Evolutionary conservation across 2,329 filamentous ascomycete species (phyloP).

Genomic region (Zasmidium cellare): DNA sequence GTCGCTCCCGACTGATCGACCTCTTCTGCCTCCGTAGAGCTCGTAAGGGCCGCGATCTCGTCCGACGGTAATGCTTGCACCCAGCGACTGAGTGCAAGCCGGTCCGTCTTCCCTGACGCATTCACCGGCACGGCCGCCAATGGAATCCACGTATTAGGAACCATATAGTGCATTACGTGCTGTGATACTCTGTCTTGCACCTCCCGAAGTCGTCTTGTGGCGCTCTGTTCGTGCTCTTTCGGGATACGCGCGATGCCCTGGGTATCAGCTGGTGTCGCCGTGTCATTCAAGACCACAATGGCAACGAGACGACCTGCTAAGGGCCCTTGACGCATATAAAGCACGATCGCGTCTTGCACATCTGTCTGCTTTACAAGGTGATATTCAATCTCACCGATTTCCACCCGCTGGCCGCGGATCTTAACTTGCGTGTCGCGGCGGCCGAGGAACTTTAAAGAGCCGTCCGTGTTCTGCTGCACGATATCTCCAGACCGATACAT

Average conservation of each 20-base stretch:
- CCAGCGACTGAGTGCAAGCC: conserved; percentile 38
- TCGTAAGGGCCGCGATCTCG: too few species aligned
- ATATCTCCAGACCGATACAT: background rate
- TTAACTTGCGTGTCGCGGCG: conserved; percentile 65
- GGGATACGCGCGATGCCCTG: conserved; percentile 54
- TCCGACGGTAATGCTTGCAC: too few species aligned
- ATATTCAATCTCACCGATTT: conserved; percentile 53
- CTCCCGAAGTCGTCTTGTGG: too few species aligned
- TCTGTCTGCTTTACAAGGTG: background rate
- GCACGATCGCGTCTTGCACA: background rate
- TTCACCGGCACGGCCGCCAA: conserved; percentile 68
- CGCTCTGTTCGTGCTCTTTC: too few species aligned
- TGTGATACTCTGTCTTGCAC: too few species aligned
- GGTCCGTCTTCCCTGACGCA: conserved; percentile 69
- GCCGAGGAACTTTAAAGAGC: conserved; percentile 35
- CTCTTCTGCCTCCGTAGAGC: too few species aligned
- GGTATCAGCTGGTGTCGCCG: background rate
- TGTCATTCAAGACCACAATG: too few species aligned
- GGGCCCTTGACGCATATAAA: background rate
- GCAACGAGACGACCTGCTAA: too few species aligned
- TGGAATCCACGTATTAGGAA: conserved; percentile 70
- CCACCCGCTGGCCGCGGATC: conserved; percentile 64
- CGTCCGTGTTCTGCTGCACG: background rate
- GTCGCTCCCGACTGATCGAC: too few species aligned
- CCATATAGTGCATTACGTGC: conserved; percentile 64